Evolutionary conservation across 2,329 filamentous ascomycete genomes (phyloP).

Genomic region (Fusarium lateritium): DNA sequence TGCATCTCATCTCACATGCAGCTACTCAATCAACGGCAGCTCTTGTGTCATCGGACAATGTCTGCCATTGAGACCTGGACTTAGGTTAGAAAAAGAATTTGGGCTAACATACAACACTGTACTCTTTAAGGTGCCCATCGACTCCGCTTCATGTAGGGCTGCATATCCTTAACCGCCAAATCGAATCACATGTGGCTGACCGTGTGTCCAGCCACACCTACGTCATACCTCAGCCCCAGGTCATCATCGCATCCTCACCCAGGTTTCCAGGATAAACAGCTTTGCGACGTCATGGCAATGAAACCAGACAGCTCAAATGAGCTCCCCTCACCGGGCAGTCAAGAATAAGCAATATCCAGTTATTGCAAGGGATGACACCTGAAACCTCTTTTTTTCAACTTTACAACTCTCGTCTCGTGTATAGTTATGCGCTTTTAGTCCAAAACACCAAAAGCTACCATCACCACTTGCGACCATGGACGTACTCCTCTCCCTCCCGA

Average conservation of each 20-base stretch:
- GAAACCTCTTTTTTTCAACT: not conserved
- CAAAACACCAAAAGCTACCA: constrained; percentile 16
- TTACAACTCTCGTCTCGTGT: not conserved
- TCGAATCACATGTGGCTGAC: constrained; percentile 24
- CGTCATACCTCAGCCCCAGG: constrained; percentile 28
- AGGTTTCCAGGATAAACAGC: constrained; percentile 23
- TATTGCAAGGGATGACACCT: not conserved
- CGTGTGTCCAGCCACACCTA: constrained; percentile 40
- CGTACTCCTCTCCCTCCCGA: constrained; percentile 79
- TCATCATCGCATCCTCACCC: not conserved
- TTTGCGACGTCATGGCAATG: constrained; percentile 37
- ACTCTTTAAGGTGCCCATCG: too few relatives aligned
- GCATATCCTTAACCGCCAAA: not conserved
- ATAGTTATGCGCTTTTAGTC: constrained; percentile 19
- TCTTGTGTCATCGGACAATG: not conserved
- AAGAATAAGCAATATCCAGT: constrained; percentile 1
- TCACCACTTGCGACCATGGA: constrained; percentile 64
- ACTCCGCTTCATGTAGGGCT: not conserved
- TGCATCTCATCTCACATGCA: not conserved
- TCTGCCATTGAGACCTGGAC: not conserved
- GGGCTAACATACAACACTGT: too few relatives aligned
- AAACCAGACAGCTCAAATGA: constrained; percentile 2
- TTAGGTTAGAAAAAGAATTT: too few relatives aligned
- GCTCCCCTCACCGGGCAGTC: not conserved
- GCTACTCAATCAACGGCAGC: not conserved